Conservation (phyloP, 768 basidiomycete species). For the Mycena maculata region DNA sequence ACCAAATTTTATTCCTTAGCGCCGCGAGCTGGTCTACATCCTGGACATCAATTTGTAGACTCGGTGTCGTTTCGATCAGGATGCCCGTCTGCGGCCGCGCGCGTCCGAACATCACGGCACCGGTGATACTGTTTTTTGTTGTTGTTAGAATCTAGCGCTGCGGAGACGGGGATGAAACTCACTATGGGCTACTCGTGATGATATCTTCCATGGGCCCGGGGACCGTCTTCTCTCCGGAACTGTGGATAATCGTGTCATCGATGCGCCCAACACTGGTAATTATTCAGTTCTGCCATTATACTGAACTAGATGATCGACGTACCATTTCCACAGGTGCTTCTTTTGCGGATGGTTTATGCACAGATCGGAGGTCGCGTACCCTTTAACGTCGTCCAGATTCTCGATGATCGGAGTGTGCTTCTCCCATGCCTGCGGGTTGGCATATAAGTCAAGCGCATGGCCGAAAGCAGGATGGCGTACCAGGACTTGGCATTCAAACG, state of each 20-base stretch:
- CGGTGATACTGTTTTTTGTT: conserved; percentile 41
- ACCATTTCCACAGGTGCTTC: conserved; percentile 56
- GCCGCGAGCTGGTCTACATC: conserved; percentile 34
- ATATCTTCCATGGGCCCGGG: conserved; percentile 43
- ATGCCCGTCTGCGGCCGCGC: conserved; percentile 49
- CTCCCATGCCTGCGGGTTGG: conserved; percentile 19
- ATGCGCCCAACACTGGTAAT: conserved; percentile 44
- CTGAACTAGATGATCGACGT: conserved; percentile 8
- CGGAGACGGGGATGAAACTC: not conserved
- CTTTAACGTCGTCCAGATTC: conserved; percentile 48
- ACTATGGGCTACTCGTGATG: conserved; percentile 34
- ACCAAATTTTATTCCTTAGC: conserved; percentile 44
- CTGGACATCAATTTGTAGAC: conserved; percentile 41
- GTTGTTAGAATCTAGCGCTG: not conserved
- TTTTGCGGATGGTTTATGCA: conserved; percentile 57
- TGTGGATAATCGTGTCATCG: conserved; percentile 46
- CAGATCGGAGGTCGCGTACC: conserved; percentile 58
- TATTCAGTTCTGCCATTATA: not conserved
- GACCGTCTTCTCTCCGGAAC: conserved; percentile 48
- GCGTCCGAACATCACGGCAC: conserved; percentile 57
- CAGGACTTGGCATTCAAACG: conserved; percentile 52
- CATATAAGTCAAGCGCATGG: not conserved
- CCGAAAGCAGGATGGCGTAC: conserved; percentile 35
- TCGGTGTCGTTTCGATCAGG: conserved; percentile 46
- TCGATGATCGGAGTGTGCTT: conserved; percentile 37